Evolutionary conservation across 2,329 filamentous ascomycete species (phyloP).

Genomic region (Ceratocystis alfenasii): DNA sequence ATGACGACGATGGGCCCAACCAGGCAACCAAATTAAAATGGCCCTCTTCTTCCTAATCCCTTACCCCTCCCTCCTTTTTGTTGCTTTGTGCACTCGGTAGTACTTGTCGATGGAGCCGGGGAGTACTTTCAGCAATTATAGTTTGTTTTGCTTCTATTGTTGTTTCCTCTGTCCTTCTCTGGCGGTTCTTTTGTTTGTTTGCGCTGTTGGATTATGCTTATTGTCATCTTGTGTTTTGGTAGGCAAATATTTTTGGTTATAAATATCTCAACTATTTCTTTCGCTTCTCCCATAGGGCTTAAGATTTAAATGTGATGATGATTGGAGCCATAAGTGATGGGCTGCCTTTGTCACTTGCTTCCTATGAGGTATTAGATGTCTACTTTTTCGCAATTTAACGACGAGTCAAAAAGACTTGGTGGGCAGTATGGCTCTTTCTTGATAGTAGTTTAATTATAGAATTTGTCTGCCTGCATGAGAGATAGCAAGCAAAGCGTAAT

Average conservation of each 20-base stretch:
- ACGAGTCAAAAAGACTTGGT: background rate
- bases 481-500: background rate
- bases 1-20: background rate
- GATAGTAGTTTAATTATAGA: background rate
- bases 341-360: background rate
- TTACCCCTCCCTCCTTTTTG: background rate
- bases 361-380: background rate
- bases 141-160: background rate
- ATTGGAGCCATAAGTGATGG: background rate
- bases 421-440: background rate
- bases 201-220: conserved; percentile 7
- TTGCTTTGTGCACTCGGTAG: conserved; percentile 2
- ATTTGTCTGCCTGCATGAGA: background rate
- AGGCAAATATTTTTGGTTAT: background rate
- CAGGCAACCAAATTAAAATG: background rate
- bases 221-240: conserved; percentile 1
- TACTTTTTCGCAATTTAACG: background rate
- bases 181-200: background rate
- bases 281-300: background rate
- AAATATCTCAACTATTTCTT: background rate
- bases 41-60: background rate
- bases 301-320: background rate
- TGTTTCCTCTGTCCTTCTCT: background rate
- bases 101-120: background rate
- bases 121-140: background rate